Evolutionary conservation across 148 eudicot genomes (phyloP), one percentile per base, ranked within the genome.

Genomic region (Silene conica): DNA sequence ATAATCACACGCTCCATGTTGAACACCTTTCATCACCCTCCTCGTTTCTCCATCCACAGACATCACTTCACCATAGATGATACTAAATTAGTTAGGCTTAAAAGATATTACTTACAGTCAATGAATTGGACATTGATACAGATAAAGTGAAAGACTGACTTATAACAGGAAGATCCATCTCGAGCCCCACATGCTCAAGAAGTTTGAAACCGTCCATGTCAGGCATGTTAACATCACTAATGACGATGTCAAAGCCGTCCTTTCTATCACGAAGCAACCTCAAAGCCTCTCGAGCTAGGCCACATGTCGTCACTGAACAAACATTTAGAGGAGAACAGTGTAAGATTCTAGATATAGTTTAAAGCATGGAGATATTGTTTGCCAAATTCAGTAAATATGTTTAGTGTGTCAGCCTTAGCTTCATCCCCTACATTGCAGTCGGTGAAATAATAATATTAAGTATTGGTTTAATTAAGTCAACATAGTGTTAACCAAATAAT

Each of bases 201-300:
- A 96, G 99, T 81, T 84, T 96, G 72, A 96, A 96, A 55, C 99
- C 99, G 82, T 96, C 97, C 99, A 96, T 96, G 66, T 96, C 99
- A 28, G 99, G 99, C 99, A 96, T 96, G 87, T 92, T 96, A 67
- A 96, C 99, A 81, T 96, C 99, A 75, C 99, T 96, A 57, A 96
- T 92, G 61, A 96, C 97, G 12, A 96, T 96, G 80, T 96, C 97
- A 69, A 85, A 92, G 25, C 96, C 96, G 64, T 87, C 94, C 79
- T 89, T 96, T 73, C 91, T 79, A 73, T 92, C 97, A 73, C 99
- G 94, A 73, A 95, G 99, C 78, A 85, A 66, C 73, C 80, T 82
- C 84, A 96, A 77, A 59, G 97, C 97, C 74, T 96, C 91, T 79
- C 89, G 85, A 70, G 97, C 99, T 38, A 92, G 85, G n/a, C 89